phyloP scores from a whole-genome alignment of 768 basidiomycete species.

The Naganishia onofrii region DNA sequence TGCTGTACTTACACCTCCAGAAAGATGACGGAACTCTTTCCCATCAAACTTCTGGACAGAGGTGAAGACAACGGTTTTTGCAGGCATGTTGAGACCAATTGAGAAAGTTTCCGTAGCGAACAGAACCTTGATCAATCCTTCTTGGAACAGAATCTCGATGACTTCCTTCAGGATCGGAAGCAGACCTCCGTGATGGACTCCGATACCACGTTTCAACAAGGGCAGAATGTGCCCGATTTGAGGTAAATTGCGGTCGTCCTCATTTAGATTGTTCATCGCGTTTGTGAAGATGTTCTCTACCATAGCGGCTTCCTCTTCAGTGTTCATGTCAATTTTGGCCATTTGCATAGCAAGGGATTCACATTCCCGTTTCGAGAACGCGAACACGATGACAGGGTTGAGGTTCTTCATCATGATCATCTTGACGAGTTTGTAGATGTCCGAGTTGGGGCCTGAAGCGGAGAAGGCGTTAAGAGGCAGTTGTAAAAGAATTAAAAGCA shows the following conservation, averaged over 20 bases:
- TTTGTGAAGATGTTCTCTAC: conserved; percentile 85
- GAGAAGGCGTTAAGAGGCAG: not conserved
- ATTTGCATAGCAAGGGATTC: conserved; percentile 85
- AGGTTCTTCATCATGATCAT: conserved; percentile 98
- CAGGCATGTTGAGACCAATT: conserved; percentile 86
- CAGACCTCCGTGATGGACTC: conserved; percentile 94
- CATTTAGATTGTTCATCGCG: conserved; percentile 84
- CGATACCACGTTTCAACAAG: conserved; percentile 85
- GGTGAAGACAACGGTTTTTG: conserved; percentile 98
- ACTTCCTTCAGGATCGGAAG: conserved; percentile 95
- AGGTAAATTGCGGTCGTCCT: conserved; percentile 75
- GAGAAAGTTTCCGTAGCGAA: conserved; percentile 89
- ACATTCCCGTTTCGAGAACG: conserved; percentile 92
- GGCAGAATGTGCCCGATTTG: conserved; percentile 89
- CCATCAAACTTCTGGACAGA: conserved; percentile 95
- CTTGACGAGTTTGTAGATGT: conserved; percentile 94
- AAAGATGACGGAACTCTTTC: conserved; percentile 84
- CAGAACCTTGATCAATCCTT: conserved; percentile 89
- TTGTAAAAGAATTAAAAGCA: not conserved
- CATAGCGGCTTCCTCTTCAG: conserved; percentile 82
- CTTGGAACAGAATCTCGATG: conserved; percentile 91
- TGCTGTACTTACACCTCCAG: conserved; percentile 53
- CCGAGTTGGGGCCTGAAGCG: conserved; percentile 66
- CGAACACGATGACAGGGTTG: conserved; percentile 95
- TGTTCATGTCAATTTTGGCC: conserved; percentile 94